Evolutionary conservation across 2,329 filamentous ascomycete species (phyloP), one percentile per base, ranked within the genome.

Genomic region (Juglanconis sp.): DNA sequence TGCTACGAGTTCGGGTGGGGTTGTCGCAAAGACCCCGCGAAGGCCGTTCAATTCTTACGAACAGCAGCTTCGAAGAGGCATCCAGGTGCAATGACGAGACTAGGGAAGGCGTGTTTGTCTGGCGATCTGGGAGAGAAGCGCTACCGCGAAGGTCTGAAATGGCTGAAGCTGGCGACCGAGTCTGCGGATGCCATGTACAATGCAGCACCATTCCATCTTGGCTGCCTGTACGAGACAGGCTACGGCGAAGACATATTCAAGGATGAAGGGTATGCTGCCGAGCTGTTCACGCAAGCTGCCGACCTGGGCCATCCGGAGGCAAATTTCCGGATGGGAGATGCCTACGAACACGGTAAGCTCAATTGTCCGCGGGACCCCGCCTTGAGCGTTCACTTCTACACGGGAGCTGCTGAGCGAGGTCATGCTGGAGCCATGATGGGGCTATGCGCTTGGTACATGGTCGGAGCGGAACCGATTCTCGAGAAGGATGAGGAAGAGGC

Each of bases 1-100:
- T 97, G 93, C 78, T 98, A 98, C 77, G 95, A 99, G 74, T 98
- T 97, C 74, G 95, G 93, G 64, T 99, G 95, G 95, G 95, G 95
- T 46, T 96, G 89, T 69, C 87, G 92, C 60, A 92, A 92, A 69
- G 92, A 97, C 69, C 89, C 90, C 60, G 86, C 89, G 53, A 97
- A 97, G 76, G 94, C 95, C 48, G 90, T 96, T 1, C 93, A 98
- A 72, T 99, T 95, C 73, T 90, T 96, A 71, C 88, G 94, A 57
- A 88, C 90, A 64, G 90, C 93, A 9, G 93, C 95, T 2, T 91
- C 93, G 6, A 98, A 97, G 74, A 91, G 92, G 62, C 95, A 99
- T 69, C 95, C 95, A 0, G 95, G 95, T 53, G 94, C 95, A 53
- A 96, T 97, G 84, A 91, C 92, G 57, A 88, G 95, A 60, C 84